Evolutionary conservation across 1,284 basidiomycete species (phyloP).

Genomic region (Puccinia coronata): DNA sequence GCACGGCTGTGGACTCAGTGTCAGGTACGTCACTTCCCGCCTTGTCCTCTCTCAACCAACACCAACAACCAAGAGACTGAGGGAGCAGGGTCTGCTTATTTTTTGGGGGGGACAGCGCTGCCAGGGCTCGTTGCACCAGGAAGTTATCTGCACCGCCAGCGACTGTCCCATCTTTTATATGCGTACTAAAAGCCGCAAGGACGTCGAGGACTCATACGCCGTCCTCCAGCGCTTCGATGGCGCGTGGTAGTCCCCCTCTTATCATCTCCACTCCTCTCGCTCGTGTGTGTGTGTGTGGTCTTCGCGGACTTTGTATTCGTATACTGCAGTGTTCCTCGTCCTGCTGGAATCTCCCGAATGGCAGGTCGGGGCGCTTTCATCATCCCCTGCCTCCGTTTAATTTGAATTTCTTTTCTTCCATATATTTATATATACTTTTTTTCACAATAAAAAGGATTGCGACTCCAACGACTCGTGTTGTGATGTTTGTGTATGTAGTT

Average conservation of each 20-base stretch:
- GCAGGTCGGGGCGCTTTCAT: too few relatives aligned
- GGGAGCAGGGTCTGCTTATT: neutral
- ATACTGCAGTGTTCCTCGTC: too few relatives aligned
- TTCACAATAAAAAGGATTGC: too few relatives aligned
- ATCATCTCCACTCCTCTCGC: neutral
- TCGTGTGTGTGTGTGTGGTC: neutral
- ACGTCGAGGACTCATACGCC: slow-evolving; percentile 52
- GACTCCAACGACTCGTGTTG: too few relatives aligned
- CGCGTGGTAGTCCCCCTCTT: slow-evolving; percentile 51
- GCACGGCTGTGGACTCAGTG: slow-evolving; percentile 95
- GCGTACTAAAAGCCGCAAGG: slow-evolving; percentile 53
- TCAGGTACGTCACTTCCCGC: slow-evolving; percentile 61
- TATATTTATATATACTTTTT: too few relatives aligned
- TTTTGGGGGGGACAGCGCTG: slow-evolving; percentile 64
- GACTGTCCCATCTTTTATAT: slow-evolving; percentile 55
- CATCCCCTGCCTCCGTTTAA: too few relatives aligned
- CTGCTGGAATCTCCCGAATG: too few relatives aligned
- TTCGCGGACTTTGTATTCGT: neutral
- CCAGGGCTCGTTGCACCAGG: slow-evolving; percentile 91
- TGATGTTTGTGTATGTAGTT: too few relatives aligned
- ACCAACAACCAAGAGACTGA: too few relatives aligned
- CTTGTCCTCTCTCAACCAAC: neutral
- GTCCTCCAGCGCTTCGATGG: slow-evolving; percentile 53
- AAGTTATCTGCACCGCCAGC: slow-evolving; percentile 51
- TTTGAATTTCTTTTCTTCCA: too few relatives aligned